Evolutionary conservation across 148 eudicot genomes (phyloP).

Genomic region (Arbutus unedo): DNA sequence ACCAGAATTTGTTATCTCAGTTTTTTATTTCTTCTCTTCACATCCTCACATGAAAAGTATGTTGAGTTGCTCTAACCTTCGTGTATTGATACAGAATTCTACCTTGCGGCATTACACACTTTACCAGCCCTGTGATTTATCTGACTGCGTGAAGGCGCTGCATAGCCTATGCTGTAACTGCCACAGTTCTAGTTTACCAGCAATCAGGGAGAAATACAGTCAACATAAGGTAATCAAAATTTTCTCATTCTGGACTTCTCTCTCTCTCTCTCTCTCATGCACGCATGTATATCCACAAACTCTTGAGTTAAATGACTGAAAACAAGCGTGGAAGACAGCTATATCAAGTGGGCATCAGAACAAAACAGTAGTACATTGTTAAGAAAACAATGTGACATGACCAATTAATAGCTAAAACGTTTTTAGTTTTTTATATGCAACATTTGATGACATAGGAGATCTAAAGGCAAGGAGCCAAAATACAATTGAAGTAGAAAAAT

Average conservation of each 20-base stretch:
- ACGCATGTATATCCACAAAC: not conserved
- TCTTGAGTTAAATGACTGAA: not conserved
- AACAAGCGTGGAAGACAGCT: not conserved
- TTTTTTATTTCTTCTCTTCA: not conserved
- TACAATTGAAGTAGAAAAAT: not conserved
- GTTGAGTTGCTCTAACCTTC: not conserved
- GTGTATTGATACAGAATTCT: constrained; percentile 46
- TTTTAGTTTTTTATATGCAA: not conserved
- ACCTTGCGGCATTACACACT: constrained; percentile 82
- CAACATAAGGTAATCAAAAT: constrained; percentile 67
- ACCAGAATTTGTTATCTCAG: not conserved
- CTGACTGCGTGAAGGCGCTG: constrained; percentile 66
- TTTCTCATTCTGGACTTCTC: not conserved
- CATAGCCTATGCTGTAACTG: constrained; percentile 64
- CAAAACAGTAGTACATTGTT: not conserved
- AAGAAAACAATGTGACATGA: not conserved
- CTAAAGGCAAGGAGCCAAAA: not conserved
- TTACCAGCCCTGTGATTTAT: constrained; percentile 69
- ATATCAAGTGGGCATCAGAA: not conserved
- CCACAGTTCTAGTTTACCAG: constrained; percentile 64
- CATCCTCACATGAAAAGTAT: not conserved
- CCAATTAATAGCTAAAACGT: not conserved
- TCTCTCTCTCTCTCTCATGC: not conserved
- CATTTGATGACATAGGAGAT: not conserved
- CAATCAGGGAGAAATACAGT: constrained; percentile 86